phyloP scores from a whole-genome alignment of 2,329 filamentous ascomycete species.

The Xylariaceae sp. region DNA sequence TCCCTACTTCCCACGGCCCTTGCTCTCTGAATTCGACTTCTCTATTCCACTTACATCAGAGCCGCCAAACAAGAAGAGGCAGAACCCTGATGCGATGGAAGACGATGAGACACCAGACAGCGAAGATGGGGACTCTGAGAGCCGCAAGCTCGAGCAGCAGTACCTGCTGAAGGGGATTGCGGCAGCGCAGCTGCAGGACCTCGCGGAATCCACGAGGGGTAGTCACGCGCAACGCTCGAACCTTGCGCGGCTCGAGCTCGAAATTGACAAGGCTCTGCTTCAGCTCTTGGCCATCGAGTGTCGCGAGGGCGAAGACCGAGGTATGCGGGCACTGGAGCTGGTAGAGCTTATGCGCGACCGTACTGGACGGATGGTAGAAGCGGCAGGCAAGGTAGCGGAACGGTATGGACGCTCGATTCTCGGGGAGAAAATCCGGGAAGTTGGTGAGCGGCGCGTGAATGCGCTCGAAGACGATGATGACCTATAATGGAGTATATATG shows the following conservation, averaged over 20 bases:
- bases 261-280: constrained; percentile 87
- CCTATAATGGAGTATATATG: constrained; percentile 19
- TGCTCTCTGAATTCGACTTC: constrained; percentile 94
- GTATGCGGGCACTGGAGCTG: constrained; percentile 93
- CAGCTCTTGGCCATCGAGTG: constrained; percentile 91
- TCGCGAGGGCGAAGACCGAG: constrained; percentile 87
- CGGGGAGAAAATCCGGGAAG: constrained; percentile 87
- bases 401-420: constrained; percentile 82
- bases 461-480: constrained; percentile 47
- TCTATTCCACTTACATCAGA: constrained; percentile 76
- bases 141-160: constrained; percentile 75
- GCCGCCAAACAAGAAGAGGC: constrained; percentile 48
- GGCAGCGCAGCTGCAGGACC: constrained; percentile 76
- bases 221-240: constrained; percentile 69
- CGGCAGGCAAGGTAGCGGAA: constrained; percentile 86
- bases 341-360: constrained; percentile 85
- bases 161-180: constrained; percentile 79
- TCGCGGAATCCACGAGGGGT: constrained; percentile 71
- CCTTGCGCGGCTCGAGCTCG: constrained; percentile 76
- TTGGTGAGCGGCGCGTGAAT: constrained; percentile 72
- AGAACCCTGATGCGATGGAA: constrained; percentile 44
- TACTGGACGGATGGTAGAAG: constrained; percentile 88
- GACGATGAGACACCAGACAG: constrained; percentile 39
- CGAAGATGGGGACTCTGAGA: constrained; percentile 53
- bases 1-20: constrained; percentile 87